Percentiles rank a stretch among this genome's conserved stretches.
These are phyloP conservation scores for Camelina hispida DNA, from an alignment of 345 rosid species.

Conservation along the genomic window DNA sequence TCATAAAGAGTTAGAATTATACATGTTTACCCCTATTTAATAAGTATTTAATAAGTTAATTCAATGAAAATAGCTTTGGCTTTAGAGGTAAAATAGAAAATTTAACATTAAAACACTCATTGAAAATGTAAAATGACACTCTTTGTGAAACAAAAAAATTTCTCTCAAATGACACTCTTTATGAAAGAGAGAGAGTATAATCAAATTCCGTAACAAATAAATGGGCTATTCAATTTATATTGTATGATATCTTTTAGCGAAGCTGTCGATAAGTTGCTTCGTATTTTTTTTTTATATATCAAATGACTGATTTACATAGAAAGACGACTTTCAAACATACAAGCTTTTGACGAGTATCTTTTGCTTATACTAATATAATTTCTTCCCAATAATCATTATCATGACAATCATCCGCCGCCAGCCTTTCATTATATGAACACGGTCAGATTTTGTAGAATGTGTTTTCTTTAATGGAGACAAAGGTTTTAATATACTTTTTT, in stretches of 20 bases:
- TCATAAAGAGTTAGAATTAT: no score
- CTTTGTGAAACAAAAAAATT: no score
- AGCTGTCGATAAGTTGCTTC: constrained; percentile 18
- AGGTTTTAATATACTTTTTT: neutral
- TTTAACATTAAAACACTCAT: no score
- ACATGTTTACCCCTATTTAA: no score
- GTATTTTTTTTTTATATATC: neutral
- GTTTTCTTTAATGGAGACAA: neutral
- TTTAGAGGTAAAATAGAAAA: no score
- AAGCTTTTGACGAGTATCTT: constrained; percentile 15
- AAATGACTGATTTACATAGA: constrained; percentile 2
- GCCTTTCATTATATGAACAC: neutral
- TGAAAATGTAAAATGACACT: no score
- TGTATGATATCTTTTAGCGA: neutral
- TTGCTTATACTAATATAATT: neutral
- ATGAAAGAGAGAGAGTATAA: no score
- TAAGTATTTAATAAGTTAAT: no score
- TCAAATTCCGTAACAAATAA: neutral
- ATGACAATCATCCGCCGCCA: neutral
- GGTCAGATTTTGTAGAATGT: neutral
- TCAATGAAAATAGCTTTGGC: no score
- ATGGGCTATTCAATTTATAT: neutral
- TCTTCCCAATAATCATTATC: neutral
- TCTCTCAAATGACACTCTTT: no score
- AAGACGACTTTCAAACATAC: neutral